These are phyloP conservation scores for Candida sp. DNA, from an alignment of 1,139 yeast species.

Conservation along the genomic window DNA sequence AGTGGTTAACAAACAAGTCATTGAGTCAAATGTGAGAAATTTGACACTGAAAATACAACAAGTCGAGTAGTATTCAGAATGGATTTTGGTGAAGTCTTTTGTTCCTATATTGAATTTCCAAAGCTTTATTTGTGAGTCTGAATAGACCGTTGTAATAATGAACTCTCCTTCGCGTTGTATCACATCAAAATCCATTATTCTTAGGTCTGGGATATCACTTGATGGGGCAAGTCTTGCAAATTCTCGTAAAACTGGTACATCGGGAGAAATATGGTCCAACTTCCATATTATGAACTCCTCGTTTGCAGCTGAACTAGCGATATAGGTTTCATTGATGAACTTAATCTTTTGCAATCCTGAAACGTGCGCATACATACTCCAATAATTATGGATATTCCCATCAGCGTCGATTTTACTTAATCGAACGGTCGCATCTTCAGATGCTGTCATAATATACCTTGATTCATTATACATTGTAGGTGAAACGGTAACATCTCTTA, in stretches of 20 bases:
- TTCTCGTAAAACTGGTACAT: constrained; percentile 42
- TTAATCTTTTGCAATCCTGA: constrained; percentile 81
- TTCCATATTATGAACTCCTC: constrained; percentile 89
- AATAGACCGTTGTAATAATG: constrained; percentile 68
- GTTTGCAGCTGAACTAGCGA: constrained; percentile 76
- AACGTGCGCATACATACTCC: constrained; percentile 77
- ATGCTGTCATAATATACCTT: constrained; percentile 62
- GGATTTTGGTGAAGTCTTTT: constrained; percentile 38
- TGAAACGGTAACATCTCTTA: constrained; percentile 61
- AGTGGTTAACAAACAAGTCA: constrained; percentile 46
- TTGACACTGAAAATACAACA: constrained; percentile 73
- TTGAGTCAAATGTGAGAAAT: constrained; percentile 30
- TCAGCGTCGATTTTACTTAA: constrained; percentile 42
- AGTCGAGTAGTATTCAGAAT: constrained; percentile 55
- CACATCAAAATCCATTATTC: constrained; percentile 82
- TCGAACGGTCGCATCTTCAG: constrained; percentile 83
- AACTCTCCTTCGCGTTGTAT: constrained; percentile 39
- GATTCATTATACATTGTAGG: constrained; percentile 16
- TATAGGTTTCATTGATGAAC: constrained; percentile 48
- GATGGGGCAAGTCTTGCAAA: constrained; percentile 46
- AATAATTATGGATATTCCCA: constrained; percentile 44
- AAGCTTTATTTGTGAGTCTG: constrained; percentile 73
- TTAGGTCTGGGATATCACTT: constrained; percentile 67
- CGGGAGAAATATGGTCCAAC: constrained; percentile 27
- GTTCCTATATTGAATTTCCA: constrained; percentile 49